These are phyloP conservation scores for Prototheca wickerhamii DNA, from an alignment of 163 green algal genomes.

Conservation along the genomic window DNA sequence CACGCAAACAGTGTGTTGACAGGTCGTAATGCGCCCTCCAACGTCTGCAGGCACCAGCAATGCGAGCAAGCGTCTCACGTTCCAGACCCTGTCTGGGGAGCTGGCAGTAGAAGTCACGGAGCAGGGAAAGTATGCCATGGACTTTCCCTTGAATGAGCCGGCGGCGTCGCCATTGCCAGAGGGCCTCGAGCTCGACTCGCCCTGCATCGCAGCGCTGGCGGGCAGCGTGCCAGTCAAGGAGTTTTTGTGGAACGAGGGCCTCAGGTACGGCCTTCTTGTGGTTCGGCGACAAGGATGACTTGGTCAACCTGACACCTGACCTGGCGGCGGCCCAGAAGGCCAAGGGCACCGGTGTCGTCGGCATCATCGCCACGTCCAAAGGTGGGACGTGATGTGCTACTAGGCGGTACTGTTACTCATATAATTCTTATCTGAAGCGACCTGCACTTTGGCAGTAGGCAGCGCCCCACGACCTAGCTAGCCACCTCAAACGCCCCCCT, in stretches of 20 bases:
- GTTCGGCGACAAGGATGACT: constrained; percentile 13
- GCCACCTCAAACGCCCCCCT: neutral
- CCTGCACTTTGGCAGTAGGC: too few relatives aligned
- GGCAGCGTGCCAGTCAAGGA: constrained; percentile 15
- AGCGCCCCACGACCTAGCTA: too few relatives aligned
- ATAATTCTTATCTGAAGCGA: too few relatives aligned
- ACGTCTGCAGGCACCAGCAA: constrained; percentile 9
- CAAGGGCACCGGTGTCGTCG: constrained; percentile 21
- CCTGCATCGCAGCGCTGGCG: neutral
- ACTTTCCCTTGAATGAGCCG: constrained; percentile 19
- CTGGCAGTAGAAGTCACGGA: constrained; percentile 40
- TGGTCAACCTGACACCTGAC: constrained; percentile 26
- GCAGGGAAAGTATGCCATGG: constrained; percentile 18
- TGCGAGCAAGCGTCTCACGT: constrained; percentile 12
- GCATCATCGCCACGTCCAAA: constrained; percentile 45
- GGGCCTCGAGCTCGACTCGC: neutral
- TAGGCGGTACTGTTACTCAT: neutral
- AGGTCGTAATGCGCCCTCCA: neutral
- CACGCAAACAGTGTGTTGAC: neutral
- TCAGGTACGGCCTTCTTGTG: constrained; percentile 33
- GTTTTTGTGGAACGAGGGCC: constrained; percentile 13
- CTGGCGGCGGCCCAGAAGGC: constrained; percentile 9
- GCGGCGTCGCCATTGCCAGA: neutral
- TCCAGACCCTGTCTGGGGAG: constrained; percentile 42
- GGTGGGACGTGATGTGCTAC: constrained; percentile 5